phyloP scores from a whole-genome alignment of 345 rosid genomes.

The Euphorbia lathyris region DNA sequence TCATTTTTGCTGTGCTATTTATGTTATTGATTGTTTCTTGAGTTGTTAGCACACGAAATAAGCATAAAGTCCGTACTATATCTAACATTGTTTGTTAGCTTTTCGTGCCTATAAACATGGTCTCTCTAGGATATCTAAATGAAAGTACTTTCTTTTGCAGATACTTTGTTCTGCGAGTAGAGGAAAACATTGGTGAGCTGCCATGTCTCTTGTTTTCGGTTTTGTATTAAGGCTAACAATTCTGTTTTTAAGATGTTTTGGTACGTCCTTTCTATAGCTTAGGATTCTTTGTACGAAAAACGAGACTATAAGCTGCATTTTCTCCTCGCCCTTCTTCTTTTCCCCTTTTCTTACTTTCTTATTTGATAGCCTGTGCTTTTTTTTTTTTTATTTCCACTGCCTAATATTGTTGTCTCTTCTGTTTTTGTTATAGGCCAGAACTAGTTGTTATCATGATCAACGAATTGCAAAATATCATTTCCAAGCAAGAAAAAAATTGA shows the following conservation, averaged over 20 bases:
- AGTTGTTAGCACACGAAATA: neutral
- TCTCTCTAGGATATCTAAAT: slow-evolving; percentile 16
- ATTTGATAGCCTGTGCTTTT: neutral
- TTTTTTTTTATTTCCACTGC: too few species aligned
- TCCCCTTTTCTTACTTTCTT: neutral
- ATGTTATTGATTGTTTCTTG: neutral
- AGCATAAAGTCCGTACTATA: neutral
- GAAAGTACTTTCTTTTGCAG: slow-evolving; percentile 49
- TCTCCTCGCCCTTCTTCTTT: neutral
- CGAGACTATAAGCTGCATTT: neutral
- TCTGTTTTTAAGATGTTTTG: neutral
- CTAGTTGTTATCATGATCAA: too few species aligned
- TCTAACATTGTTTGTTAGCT: neutral
- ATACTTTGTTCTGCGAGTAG: slow-evolving; percentile 97
- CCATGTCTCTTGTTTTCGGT: slow-evolving; percentile 11
- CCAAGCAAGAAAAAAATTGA: too few species aligned
- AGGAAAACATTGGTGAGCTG: slow-evolving; percentile 86
- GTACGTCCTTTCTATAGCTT: neutral
- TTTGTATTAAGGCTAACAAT: slow-evolving; percentile 9
- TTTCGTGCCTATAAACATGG: neutral
- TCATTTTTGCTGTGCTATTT: slow-evolving; percentile 5
- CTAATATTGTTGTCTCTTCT: too few species aligned
- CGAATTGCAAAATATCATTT: too few species aligned
- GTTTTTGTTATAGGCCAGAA: too few species aligned
- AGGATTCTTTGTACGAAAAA: neutral